Evolutionary conservation across 1,139 yeast species (phyloP).

Genomic region (Geotrichum macrosporum): DNA sequence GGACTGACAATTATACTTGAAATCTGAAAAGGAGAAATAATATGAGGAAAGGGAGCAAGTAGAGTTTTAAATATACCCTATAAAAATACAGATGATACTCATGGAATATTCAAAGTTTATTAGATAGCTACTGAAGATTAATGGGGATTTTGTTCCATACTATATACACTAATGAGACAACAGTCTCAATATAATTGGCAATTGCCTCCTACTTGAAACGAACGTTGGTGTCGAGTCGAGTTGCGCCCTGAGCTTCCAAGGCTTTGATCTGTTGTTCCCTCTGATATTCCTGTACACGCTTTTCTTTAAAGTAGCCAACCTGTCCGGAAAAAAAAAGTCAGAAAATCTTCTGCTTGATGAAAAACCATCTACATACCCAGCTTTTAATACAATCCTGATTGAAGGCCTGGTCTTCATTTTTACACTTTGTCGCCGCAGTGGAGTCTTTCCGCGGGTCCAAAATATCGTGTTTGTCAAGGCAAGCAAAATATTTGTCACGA

Average conservation of each 20-base stretch:
- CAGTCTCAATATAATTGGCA: no score
- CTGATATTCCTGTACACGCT: constrained; percentile 54
- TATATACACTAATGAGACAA: background rate
- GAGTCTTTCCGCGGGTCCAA: constrained; percentile 41
- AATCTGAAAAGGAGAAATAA: no score
- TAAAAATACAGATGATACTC: no score
- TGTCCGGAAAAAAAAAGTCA: no score
- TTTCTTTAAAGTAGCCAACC: constrained; percentile 59
- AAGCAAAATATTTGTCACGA: constrained; percentile 54
- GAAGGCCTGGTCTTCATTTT: constrained; percentile 44
- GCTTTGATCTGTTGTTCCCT: constrained; percentile 50
- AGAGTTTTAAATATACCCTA: no score
- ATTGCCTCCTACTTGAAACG: constrained; percentile 23
- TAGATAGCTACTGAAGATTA: no score
- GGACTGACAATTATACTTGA: no score
- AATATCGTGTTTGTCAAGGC: constrained; percentile 53
- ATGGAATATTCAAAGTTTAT: no score
- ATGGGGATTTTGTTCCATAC: no score
- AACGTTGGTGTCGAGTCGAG: constrained; percentile 21
- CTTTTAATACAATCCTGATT: constrained; percentile 56
- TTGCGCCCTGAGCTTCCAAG: constrained; percentile 52
- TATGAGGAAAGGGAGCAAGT: no score
- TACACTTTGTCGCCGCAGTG: constrained; percentile 40
- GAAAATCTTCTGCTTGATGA: no score
- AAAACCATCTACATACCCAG: constrained; percentile 57